Percentiles rank a stretch among this genome's conserved stretches.
phyloP scores from a whole-genome alignment of 352 stramenopile genomes.

The Plasmopara viticola region DNA sequence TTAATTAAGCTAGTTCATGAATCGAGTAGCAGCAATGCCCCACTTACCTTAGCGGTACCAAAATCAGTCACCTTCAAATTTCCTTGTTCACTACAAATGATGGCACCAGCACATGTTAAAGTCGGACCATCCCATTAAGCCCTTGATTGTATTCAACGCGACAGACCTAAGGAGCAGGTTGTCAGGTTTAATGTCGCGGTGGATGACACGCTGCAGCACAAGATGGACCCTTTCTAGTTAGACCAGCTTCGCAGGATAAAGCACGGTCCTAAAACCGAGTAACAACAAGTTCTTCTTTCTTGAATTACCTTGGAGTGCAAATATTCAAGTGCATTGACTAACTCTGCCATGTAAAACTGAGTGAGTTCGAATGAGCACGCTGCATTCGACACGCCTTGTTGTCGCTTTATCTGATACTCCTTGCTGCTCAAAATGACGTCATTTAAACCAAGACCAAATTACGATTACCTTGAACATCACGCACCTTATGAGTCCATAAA shows the following conservation, averaged over 20 bases:
- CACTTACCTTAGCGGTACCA: slow-evolving; percentile 69
- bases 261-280: neutral
- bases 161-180: slow-evolving; percentile 79
- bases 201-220: slow-evolving; percentile 85
- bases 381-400: slow-evolving; percentile 44
- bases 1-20: neutral
- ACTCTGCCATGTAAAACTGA: slow-evolving; percentile 90
- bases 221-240: slow-evolving; percentile 4
- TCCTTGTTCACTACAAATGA: slow-evolving; percentile 40
- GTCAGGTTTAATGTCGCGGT: slow-evolving; percentile 94
- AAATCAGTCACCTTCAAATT: slow-evolving; percentile 90
- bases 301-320: slow-evolving; percentile 83
- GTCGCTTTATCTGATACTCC: slow-evolving; percentile 49
- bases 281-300: neutral
- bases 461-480: neutral
- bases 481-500: slow-evolving; percentile 76
- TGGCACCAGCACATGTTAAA: neutral
- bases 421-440: slow-evolving; percentile 24
- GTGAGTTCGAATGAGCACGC: slow-evolving; percentile 75
- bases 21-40: neutral
- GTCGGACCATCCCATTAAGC: too few species aligned
- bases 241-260: neutral
- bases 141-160: neutral
- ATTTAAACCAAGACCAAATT: neutral
- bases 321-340: slow-evolving; percentile 91